phyloP scores from a whole-genome alignment of 169 alveolate genomes.

The Plasmodium vivax region DNA sequence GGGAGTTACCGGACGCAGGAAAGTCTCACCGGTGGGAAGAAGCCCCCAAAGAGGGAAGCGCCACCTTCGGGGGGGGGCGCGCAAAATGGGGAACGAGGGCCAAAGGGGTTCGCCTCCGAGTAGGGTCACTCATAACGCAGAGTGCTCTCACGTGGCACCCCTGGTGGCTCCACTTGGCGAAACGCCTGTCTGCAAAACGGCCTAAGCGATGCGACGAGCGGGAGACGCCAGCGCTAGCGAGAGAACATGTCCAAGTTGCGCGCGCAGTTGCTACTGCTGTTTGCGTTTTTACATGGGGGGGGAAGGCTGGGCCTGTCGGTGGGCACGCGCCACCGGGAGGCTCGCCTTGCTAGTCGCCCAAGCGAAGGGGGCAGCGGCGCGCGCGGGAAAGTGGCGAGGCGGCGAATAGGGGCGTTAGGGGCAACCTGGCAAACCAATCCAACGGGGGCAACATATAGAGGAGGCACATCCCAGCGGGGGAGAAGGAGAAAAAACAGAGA shows the following conservation, averaged over 20 bases:
- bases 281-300: conserved; percentile 11
- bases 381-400: neutral
- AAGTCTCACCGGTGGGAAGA: neutral
- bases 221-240: neutral
- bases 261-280: neutral
- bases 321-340: neutral
- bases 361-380: neutral
- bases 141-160: neutral
- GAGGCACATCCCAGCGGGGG: neutral
- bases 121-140: no score
- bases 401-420: no score
- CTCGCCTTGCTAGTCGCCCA: neutral
- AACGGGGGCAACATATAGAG: neutral
- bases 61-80: neutral
- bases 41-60: neutral
- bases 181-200: neutral
- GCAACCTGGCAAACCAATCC: no score
- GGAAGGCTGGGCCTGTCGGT: neutral
- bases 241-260: conserved; percentile 22
- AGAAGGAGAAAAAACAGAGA: conserved; percentile 3
- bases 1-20: neutral
- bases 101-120: neutral
- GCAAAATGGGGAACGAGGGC: neutral
- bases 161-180: no score
- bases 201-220: neutral